Evolutionary conservation across 768 basidiomycete genomes (phyloP), one percentile per base, ranked within the genome.

Genomic region (Boletus subcaerulescens): DNA sequence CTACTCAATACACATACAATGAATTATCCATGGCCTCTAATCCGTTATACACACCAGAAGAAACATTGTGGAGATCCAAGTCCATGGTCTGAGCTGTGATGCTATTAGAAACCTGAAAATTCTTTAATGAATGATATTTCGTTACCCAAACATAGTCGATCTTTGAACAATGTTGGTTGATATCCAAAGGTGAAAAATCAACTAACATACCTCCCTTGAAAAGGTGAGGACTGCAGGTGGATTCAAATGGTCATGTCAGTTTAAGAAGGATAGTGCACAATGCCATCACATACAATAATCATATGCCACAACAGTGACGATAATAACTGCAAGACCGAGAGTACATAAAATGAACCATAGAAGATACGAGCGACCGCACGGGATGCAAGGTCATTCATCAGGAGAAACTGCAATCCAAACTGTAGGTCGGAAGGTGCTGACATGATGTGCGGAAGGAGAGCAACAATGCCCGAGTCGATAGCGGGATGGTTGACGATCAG

Each of bases 61-160:
- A 14, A 45, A 57, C 4, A 57, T 10, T 10, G 38, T 33, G 0
- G 56, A 56, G 9, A 57, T 32, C 32, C 24, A 45, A 1, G 53
- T 36, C 56, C 56, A 58, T 11, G 24, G 39, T 39, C n/a, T 42
- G 17, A 8, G 2, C 56, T 58, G 11, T 39, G 7, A 5, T 5
- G 14, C 7, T 49, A 2, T 49, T 1, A 39, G 26, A 5, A 3
- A 17, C 1, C 13, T 33, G 3, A 3, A 3, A 1, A 12, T 20
- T 18, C 5, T 7, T 17, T 9, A 18, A 18, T 4, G 4, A 41
- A 14, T 3, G 8, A 12, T 4, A 3, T 17, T 14, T 26, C 17
- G 3, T 40, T 15, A 59, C 58, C 58, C 58, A 59, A 41, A 59
- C 5, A 20, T 49, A 45, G 5, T 57, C 26, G 36, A 59, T 29